Percentiles rank a stretch among this genome's conserved stretches.
Conservation (phyloP, 2,329 filamentous ascomycete species). For the Hypoxylon sp. region DNA sequence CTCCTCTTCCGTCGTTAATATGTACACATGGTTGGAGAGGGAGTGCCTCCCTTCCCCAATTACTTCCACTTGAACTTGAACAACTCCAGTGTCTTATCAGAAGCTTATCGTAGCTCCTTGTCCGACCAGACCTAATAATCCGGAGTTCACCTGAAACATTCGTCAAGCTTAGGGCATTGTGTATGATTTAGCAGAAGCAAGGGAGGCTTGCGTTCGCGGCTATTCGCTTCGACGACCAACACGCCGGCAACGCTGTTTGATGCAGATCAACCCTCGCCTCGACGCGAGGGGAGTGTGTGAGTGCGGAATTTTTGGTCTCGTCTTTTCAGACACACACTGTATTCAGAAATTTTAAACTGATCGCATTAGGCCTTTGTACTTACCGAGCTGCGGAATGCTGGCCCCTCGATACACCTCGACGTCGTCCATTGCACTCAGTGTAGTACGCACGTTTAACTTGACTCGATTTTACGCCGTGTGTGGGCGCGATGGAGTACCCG, state of each 20-base stretch:
- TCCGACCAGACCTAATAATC: not conserved
- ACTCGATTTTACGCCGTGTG: not conserved
- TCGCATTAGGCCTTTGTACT: slow-evolving; percentile 24
- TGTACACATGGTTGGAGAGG: too few relatives aligned
- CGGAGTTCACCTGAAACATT: not conserved
- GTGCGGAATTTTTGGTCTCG: slow-evolving; percentile 2
- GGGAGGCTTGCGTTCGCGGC: slow-evolving; percentile 18
- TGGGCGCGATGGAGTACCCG: slow-evolving; percentile 36
- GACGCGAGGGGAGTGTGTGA: not conserved
- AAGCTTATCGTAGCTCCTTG: not conserved
- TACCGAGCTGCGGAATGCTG: slow-evolving; percentile 26
- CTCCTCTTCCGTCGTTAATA: not conserved
- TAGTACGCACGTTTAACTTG: not conserved
- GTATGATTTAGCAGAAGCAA: slow-evolving; percentile 6
- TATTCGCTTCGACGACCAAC: slow-evolving; percentile 9
- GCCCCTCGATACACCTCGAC: slow-evolving; percentile 27
- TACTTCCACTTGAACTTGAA: not conserved
- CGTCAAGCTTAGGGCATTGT: not conserved
- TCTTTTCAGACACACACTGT: not conserved
- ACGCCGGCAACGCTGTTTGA: not conserved
- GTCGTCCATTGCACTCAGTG: slow-evolving; percentile 8
- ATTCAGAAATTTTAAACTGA: slow-evolving; percentile 17
- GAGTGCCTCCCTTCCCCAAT: not conserved
- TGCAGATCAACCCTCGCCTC: slow-evolving; percentile 19
- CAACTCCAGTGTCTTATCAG: not conserved